These are phyloP conservation scores for Mycosphaerella sp. DNA, from an alignment of 2,329 filamentous ascomycete genomes.

Conservation along the genomic window DNA sequence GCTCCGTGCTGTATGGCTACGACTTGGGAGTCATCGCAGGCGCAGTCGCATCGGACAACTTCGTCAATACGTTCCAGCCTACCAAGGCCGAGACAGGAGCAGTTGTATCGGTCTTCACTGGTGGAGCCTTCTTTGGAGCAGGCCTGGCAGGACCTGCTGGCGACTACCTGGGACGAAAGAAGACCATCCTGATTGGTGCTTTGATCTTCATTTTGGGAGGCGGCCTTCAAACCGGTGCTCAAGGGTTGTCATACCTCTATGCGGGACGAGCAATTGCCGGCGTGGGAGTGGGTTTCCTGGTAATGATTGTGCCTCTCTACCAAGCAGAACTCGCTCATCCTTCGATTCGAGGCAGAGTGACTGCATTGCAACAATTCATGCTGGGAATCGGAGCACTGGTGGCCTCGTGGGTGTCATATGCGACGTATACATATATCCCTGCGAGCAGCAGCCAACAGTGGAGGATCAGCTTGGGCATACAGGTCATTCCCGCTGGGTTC, in stretches of 20 bases:
- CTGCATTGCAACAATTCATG: conserved; percentile 76
- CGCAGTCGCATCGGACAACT: conserved; percentile 45
- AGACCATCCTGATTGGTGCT: conserved; percentile 66
- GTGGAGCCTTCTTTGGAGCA: conserved; percentile 65
- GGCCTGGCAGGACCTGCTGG: conserved; percentile 56
- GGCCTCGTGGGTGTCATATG: conserved; percentile 68
- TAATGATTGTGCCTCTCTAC: conserved; percentile 64
- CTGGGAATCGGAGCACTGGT: conserved; percentile 66
- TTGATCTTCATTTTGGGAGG: conserved; percentile 67
- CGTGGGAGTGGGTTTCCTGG: conserved; percentile 52
- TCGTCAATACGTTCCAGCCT: conserved; percentile 38
- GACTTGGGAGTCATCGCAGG: conserved; percentile 55
- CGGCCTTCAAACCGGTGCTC: conserved; percentile 64
- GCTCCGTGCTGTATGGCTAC: conserved; percentile 52
- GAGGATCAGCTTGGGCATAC: conserved; percentile 61
- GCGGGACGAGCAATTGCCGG: conserved; percentile 50
- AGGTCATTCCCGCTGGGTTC: conserved; percentile 61
- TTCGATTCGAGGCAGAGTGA: conserved; percentile 67
- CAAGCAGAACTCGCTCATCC: conserved; percentile 76
- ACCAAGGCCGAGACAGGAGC: conserved; percentile 47
- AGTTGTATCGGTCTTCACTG: conserved; percentile 72
- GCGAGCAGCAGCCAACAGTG: conserved; percentile 48
- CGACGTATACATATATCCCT: conserved; percentile 47
- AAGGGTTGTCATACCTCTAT: conserved; percentile 55
- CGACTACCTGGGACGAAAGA: conserved; percentile 60